These are phyloP conservation scores for Xylaria hypoxylon DNA, from an alignment of 2,329 filamentous ascomycete species.

Conservation along the genomic window DNA sequence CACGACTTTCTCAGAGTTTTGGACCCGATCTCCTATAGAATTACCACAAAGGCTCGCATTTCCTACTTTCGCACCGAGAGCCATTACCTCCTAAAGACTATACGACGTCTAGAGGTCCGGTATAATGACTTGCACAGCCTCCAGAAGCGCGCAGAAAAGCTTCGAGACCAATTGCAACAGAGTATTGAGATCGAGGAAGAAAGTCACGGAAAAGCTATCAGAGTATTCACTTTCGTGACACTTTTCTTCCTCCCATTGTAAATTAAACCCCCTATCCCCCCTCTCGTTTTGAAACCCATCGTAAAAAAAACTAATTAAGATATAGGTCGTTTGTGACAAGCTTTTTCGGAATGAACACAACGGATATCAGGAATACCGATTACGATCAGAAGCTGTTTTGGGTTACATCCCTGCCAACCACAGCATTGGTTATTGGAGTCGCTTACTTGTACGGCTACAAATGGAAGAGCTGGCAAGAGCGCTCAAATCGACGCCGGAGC, in stretches of 20 bases:
- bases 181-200: constrained; percentile 40
- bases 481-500: neutral
- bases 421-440: constrained; percentile 34
- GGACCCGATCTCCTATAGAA: constrained; percentile 30
- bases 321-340: constrained; percentile 40
- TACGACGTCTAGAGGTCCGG: constrained; percentile 13
- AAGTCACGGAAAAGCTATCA: constrained; percentile 40
- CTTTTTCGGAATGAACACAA: constrained; percentile 42
- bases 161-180: constrained; percentile 33
- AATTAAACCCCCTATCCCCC: neutral
- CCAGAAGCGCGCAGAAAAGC: constrained; percentile 15
- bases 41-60: constrained; percentile 27
- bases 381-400: constrained; percentile 35
- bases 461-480: constrained; percentile 31
- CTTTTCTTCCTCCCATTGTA: constrained; percentile 40
- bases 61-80: constrained; percentile 23
- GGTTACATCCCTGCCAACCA: constrained; percentile 35
- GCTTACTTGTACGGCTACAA: constrained; percentile 41
- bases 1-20: constrained; percentile 29
- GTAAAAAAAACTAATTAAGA: neutral
- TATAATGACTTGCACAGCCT: constrained; percentile 19
- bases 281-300: no score
- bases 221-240: constrained; percentile 41
- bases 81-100: constrained; percentile 22
- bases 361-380: constrained; percentile 37